Percentiles rank a stretch among this genome's conserved stretches.
Conservation (phyloP, 163 green algal genomes). For the Chlamydomonas reinhardtii region DNA sequence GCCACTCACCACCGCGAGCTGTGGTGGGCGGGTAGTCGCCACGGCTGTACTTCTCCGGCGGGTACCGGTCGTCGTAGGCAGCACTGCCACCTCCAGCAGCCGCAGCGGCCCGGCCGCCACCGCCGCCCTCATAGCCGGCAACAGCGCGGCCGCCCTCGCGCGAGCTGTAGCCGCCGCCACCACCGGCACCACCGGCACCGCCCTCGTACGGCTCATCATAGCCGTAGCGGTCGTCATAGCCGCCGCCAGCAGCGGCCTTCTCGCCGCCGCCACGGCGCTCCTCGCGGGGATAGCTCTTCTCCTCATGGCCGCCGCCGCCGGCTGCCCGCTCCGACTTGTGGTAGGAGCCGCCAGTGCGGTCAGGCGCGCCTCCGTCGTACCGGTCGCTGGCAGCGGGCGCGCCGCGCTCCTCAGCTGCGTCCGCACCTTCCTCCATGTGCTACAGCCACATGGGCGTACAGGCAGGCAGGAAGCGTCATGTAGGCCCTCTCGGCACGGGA, state of each 20-base stretch:
- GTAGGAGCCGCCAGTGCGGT: background rate
- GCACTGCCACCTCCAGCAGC: no score
- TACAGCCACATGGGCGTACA: no score
- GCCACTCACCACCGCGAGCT: background rate
- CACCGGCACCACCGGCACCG: background rate
- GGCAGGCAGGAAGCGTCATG: no score
- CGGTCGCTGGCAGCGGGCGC: no score
- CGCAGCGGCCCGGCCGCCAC: no score
- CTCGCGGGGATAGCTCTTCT: background rate
- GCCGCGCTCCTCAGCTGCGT: background rate
- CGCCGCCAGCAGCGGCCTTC: constrained; percentile 5
- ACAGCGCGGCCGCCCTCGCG: background rate
- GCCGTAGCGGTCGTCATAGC: constrained; percentile 28
- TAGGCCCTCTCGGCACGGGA: no score
- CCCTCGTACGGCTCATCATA: background rate
- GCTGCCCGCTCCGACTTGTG: background rate
- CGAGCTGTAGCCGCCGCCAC: background rate
- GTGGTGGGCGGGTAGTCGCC: no score
- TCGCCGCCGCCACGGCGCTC: background rate
- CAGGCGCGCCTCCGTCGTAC: no score
- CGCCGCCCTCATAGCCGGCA: background rate
- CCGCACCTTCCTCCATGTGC: background rate
- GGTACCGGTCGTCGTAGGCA: background rate
- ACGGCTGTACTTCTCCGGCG: background rate
- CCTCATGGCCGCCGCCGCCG: background rate